Evolutionary conservation across 169 alveolate species (phyloP), one percentile per base, ranked within the genome.

Genomic region (Plasmodium malariae): DNA sequence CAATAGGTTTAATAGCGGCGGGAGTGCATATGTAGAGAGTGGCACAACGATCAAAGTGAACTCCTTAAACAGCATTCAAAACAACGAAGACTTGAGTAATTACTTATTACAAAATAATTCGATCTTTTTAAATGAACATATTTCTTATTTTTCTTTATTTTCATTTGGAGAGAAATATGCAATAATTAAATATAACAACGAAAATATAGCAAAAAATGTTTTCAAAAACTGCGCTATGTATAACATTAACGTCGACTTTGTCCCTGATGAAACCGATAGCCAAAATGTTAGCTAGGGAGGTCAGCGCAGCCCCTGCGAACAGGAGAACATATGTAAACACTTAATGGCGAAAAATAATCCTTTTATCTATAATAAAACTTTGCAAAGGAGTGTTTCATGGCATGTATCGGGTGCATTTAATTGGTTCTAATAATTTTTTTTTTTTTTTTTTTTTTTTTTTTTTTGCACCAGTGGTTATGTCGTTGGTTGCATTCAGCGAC

Each of bases 101-200:
- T 83, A 83, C 43, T 67, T 83, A 6, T 17, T 71, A 1, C 60
- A 65, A 11, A 83, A 83, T 26, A 83, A 83, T 57, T 83, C 91
- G n/a, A 51, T 83, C 14, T 83, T 83, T 67, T 70, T 83, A 43
- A 83, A 83, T 51, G 85, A 83, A 4, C 65, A 83, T 45, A 83
- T 83, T 17, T 83, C 73, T 1, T 83, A 83, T 60, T 68, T 83
- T 83, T 67, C 91, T 21, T 67, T 83, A 32, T 83, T 83, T 83
- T 67, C 80, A 24, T 83, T 83, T 51, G 83, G 83, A 17, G 85
- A 83, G 28, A 83, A 57, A 30, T 83, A 83, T 54, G 91, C 91
- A 17, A 83, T 83, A 28, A 83, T 83, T 14, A 83, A 83, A 54
- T 83, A 83, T 30, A 51, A 7, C 19, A 83, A 65, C 40, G 73